Percentiles rank a stretch among this genome's conserved stretches.
Evolutionary conservation across 768 basidiomycete genomes (phyloP).

Genomic region (Suillus alpinus): DNA sequence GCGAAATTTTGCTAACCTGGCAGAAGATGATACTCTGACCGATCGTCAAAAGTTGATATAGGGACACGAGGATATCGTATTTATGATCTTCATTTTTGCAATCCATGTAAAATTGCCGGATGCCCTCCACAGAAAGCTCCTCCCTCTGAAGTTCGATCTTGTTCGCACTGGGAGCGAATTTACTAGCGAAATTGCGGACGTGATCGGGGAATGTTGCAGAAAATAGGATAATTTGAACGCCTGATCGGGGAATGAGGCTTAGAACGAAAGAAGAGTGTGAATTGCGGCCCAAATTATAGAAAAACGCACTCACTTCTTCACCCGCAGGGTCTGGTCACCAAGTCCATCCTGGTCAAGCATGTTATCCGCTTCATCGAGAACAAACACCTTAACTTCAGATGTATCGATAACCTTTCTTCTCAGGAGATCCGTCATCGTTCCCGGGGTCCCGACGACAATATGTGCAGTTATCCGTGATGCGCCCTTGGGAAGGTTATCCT

Average conservation of each 20-base stretch:
- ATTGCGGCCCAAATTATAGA: neutral
- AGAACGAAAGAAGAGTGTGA: constrained; percentile 9
- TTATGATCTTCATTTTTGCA: constrained; percentile 89
- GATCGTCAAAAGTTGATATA: constrained; percentile 89
- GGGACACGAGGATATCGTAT: constrained; percentile 89
- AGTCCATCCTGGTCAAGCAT: constrained; percentile 95
- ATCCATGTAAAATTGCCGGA: constrained; percentile 98
- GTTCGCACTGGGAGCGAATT: constrained; percentile 93
- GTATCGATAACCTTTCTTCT: constrained; percentile 75
- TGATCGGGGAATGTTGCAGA: constrained; percentile 97
- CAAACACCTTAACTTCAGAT: constrained; percentile 83
- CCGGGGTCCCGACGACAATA: constrained; percentile 93
- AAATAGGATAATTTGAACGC: constrained; percentile 88
- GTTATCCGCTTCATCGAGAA: constrained; percentile 97
- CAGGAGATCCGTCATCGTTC: constrained; percentile 89
- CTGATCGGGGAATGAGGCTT: constrained; percentile 58
- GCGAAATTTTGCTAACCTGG: constrained; percentile 51
- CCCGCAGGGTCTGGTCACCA: constrained; percentile 88
- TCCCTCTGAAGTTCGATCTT: constrained; percentile 94
- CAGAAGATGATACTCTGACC: constrained; percentile 99
- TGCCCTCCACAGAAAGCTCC: constrained; percentile 90
- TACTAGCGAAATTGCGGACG: constrained; percentile 86
- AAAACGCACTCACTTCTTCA: constrained; percentile 74
- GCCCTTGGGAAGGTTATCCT: constrained; percentile 70
- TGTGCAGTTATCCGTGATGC: constrained; percentile 78